Evolutionary conservation across 345 rosid species (phyloP), one percentile per base, ranked within the genome.

Genomic region (Schrenkiella parvula): DNA sequence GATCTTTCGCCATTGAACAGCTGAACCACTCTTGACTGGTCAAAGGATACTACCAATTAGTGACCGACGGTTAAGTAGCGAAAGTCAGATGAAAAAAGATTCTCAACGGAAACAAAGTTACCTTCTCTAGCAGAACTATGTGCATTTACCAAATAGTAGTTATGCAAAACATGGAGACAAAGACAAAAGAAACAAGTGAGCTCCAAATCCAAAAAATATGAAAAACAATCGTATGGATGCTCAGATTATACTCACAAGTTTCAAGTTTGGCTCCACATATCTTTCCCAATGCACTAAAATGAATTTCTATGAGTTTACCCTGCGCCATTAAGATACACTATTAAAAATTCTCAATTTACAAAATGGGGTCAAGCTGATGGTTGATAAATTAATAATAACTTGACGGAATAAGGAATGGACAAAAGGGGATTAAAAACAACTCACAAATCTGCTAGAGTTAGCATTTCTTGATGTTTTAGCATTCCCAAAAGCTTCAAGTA

Each of bases 401-500:
- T 68, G 26, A 34, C 19, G 3, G 3, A 3, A 17, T 9, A 75
- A 14, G 6, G 5, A 59, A 8, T 38, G 48, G 59, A n/a, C 8
- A 21, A 51, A 46, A 8, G 3, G 11, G 47, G 8, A 31, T 2
- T 4, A 51, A 53, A 11, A 22, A 60, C 48, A 75, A 80, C 99
- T 78, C 61, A 95, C 99, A 74, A 92, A 92, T 89, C 99, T 82
- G 60, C 98, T 95, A 37, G 99, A 92, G 79, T 95, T 95, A 55
- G 80, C 78, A 81, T 95, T 95, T 75, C 87, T 87, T 32, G 90
- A 88, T 70, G 98, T 95, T 79, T 90, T 95, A 37, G 99, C 89
- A 80, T 95, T 95, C 65, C 99, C 99, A 79, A 95, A 95, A 79
- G 98, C 92, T 81, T 95, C 98, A 43, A 95, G 98, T 71, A 95